These are phyloP conservation scores for Rhexocercosporidium sp. DNA, from an alignment of 2,329 filamentous ascomycete genomes.

Conservation along the genomic window DNA sequence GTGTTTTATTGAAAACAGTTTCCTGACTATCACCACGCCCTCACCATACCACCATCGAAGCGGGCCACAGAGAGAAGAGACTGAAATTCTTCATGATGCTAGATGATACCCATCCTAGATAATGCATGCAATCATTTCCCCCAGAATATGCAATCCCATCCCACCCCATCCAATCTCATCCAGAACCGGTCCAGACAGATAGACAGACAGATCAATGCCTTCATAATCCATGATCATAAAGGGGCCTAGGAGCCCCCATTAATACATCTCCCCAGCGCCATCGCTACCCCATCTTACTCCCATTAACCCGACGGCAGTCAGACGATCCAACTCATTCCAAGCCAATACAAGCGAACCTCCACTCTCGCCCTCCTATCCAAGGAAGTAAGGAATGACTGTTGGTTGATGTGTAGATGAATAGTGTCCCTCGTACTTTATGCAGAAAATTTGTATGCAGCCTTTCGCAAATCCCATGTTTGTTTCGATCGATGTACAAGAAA, in stretches of 20 bases:
- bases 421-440: slow-evolving; percentile 1
- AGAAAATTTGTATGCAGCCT: neutral
- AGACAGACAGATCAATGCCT: neutral
- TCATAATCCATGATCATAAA: neutral
- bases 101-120: slow-evolving; percentile 13
- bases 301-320: slow-evolving; percentile 1
- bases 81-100: slow-evolving; percentile 1
- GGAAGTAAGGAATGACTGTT: neutral
- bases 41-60: neutral
- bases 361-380: neutral
- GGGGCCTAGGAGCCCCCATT: neutral
- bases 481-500: slow-evolving; percentile 17
- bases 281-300: slow-evolving; percentile 7
- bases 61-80: neutral
- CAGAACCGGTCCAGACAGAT: slow-evolving; percentile 1
- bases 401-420: neutral
- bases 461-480: slow-evolving; percentile 8
- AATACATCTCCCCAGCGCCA: slow-evolving; percentile 8
- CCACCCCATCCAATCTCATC: slow-evolving; percentile 14
- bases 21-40: neutral
- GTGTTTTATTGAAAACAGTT: neutral
- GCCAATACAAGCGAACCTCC: neutral
- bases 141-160: slow-evolving; percentile 9
- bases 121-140: slow-evolving; percentile 16
- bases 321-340: neutral